A percentile compares a stretch with the other conserved stretches of the same genome.
phyloP scores from a whole-genome alignment of 106 monocot species.

The Xerophyta viscosa region DNA sequence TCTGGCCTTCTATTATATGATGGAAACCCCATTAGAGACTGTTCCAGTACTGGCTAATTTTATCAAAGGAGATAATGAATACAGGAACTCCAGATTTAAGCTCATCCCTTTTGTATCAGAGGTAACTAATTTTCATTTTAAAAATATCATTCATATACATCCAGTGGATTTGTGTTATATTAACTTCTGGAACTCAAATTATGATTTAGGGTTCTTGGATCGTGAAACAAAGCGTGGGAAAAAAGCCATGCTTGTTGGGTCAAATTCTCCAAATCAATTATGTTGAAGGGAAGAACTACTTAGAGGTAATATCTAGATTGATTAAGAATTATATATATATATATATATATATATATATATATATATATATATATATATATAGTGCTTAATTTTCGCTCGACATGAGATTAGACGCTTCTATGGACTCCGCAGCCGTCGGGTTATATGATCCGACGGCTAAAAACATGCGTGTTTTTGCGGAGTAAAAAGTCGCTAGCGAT shows the following conservation, averaged over 20 bases:
- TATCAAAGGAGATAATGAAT: slow-evolving; percentile 84
- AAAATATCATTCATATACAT: too few species aligned
- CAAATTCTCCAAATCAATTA: slow-evolving; percentile 39
- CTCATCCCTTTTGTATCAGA: slow-evolving; percentile 92
- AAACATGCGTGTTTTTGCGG: too few species aligned
- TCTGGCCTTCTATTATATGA: slow-evolving; percentile 87
- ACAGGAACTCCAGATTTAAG: slow-evolving; percentile 91
- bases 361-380: too few species aligned
- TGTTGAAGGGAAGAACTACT: slow-evolving; percentile 31
- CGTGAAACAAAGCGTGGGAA: slow-evolving; percentile 47
- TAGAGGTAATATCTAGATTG: slow-evolving; percentile 28
- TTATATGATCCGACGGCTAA: too few species aligned
- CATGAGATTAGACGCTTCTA: too few species aligned
- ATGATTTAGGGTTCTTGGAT: slow-evolving; percentile 39
- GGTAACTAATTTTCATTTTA: slow-evolving; percentile 11
- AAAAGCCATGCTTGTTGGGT: slow-evolving; percentile 39
- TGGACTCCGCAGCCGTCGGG: too few species aligned
- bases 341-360: too few species aligned
- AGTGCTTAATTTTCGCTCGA: too few species aligned
- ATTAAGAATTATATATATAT: too few species aligned
- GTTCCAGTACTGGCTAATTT: slow-evolving; percentile 70
- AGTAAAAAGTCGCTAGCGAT: too few species aligned
- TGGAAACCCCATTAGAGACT: slow-evolving; percentile 65
- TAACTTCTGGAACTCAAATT: too few species aligned
- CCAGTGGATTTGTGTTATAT: too few species aligned